A percentile compares a stretch with the other conserved stretches of the same genome.
Conservation (phyloP, 2,329 filamentous ascomycete genomes). For the Fusarium veterinarium region DNA sequence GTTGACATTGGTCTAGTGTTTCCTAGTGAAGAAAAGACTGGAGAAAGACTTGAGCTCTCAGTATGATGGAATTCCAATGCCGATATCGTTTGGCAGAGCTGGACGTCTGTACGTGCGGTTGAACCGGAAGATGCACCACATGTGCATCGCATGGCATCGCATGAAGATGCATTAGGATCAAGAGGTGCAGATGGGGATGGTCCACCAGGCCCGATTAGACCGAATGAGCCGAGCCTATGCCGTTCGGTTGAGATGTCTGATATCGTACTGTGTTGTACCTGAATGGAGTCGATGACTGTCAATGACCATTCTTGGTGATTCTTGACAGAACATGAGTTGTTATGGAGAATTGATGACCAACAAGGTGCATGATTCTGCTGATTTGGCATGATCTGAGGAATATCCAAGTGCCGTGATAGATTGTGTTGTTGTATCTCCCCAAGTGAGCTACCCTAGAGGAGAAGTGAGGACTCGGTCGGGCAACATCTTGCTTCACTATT, state of each 20-base stretch:
- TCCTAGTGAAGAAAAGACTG: not conserved
- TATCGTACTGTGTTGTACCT: not conserved
- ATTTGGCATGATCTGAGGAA: not conserved
- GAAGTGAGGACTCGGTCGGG: too few relatives aligned
- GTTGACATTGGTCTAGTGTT: not conserved
- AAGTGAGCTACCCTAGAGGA: not conserved
- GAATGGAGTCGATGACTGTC: not conserved
- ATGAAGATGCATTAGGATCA: constrained; percentile 29
- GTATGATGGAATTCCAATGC: not conserved
- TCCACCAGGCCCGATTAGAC: constrained; percentile 17
- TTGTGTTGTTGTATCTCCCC: not conserved
- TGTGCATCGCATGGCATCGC: constrained; percentile 20
- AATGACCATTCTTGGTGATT: not conserved
- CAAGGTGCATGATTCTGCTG: not conserved
- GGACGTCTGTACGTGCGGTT: not conserved
- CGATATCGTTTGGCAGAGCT: not conserved
- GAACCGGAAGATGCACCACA: constrained; percentile 2
- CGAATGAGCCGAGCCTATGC: constrained; percentile 15
- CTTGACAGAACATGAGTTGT: not conserved
- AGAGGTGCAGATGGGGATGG: constrained; percentile 15
- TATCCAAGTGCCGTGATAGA: not conserved
- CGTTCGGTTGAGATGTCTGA: not conserved
- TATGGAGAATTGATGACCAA: not conserved
- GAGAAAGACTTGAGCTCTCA: not conserved
- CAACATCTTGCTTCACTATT: not conserved